These are phyloP conservation scores for Phytophthora capsici DNA, from an alignment of 352 stramenopile species.

Conservation along the genomic window DNA sequence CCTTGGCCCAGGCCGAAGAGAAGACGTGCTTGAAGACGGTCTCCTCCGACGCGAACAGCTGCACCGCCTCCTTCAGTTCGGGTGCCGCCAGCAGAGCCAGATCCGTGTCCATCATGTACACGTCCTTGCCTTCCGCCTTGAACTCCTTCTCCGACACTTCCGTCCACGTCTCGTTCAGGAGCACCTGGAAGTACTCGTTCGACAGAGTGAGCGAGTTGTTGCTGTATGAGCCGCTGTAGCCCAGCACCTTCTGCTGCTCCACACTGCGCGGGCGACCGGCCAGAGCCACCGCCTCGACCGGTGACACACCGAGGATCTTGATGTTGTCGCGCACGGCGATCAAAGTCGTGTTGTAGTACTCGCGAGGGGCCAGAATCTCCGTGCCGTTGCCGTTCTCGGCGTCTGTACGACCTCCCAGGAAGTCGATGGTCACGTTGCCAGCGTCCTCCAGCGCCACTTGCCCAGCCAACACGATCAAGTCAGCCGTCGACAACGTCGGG, in stretches of 20 bases:
- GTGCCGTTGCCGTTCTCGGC: conserved; percentile 68
- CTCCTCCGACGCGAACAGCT: conserved; percentile 24
- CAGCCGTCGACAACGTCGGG: conserved; percentile 87
- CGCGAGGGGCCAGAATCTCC: conserved; percentile 91
- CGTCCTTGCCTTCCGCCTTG: conserved; percentile 31
- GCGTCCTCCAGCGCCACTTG: conserved; percentile 44
- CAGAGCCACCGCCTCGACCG: conserved; percentile 93
- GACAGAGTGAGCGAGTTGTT: conserved; percentile 78
- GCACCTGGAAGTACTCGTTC: conserved; percentile 50
- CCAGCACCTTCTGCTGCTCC: conserved; percentile 88
- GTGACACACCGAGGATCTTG: conserved; percentile 90
- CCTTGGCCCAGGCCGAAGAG: conserved; percentile 28
- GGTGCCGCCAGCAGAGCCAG: conserved; percentile 30
- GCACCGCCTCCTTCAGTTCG: conserved; percentile 25
- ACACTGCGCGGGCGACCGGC: conserved; percentile 88
- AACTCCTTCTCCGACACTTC: conserved; percentile 28
- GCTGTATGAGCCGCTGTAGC: conserved; percentile 89
- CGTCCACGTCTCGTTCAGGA: conserved; percentile 32
- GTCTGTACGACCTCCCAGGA: conserved; percentile 60
- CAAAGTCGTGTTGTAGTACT: conserved; percentile 75
- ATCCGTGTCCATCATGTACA: conserved; percentile 35
- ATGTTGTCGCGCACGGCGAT: conserved; percentile 93
- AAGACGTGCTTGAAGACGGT: conserved; percentile 30
- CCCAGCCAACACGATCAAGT: conserved; percentile 92
- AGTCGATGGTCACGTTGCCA: conserved; percentile 28